phyloP scores from a whole-genome alignment of 805 yeast species.

The Lipomyces orientalis region DNA sequence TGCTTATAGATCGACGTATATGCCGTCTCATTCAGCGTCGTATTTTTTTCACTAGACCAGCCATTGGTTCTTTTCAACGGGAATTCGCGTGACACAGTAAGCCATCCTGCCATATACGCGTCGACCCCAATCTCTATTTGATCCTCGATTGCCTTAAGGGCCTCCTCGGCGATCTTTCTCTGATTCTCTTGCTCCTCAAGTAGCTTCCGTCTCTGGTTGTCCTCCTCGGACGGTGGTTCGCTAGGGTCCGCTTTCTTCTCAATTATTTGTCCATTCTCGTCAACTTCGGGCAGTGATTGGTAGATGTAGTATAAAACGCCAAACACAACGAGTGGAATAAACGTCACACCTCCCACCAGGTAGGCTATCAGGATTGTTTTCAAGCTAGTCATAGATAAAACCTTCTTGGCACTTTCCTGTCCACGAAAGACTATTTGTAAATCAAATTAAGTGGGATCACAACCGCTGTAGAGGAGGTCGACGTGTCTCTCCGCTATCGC shows the following conservation, averaged over 20 bases:
- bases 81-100: conserved; percentile 79
- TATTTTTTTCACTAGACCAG: conserved; percentile 33
- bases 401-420: not conserved
- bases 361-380: conserved; percentile 54
- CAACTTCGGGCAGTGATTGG: conserved; percentile 45
- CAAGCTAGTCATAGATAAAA: conserved; percentile 24
- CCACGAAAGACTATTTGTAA: conserved; percentile 54
- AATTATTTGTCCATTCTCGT: conserved; percentile 26
- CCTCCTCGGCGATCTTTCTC: conserved; percentile 57
- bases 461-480: not conserved
- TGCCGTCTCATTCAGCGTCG: conserved; percentile 56
- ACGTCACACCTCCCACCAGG: conserved; percentile 79
- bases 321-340: conserved; percentile 64
- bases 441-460: not conserved
- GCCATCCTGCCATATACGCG: conserved; percentile 72
- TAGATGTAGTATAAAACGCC: conserved; percentile 50
- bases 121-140: conserved; percentile 63
- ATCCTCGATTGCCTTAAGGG: conserved; percentile 62
- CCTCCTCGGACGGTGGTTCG: conserved; percentile 32
- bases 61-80: conserved; percentile 26
- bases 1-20: conserved; percentile 65
- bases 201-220: conserved; percentile 1
- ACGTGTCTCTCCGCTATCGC: no score
- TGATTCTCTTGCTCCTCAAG: conserved; percentile 40
- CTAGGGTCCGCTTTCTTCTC: not conserved